phyloP scores from a whole-genome alignment of 1,284 basidiomycete genomes.

The Cutaneotrichosporon cavernicola region DNA sequence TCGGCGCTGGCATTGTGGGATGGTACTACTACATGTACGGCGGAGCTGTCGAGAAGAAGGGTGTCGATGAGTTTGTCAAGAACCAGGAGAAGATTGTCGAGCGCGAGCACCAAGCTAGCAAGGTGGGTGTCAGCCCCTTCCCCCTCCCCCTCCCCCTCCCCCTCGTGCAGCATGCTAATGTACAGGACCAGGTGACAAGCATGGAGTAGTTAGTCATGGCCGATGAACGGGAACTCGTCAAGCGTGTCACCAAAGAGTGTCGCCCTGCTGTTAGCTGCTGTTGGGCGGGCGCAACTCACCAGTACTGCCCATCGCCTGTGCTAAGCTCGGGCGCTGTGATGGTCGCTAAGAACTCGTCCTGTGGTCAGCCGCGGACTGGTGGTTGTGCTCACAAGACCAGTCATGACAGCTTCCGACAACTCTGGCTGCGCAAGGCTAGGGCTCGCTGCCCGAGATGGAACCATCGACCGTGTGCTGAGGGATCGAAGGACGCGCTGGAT shows the following conservation, averaged over 20 bases:
- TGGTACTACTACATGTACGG: constrained; percentile 6
- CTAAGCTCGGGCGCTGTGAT: background rate
- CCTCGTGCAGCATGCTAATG: background rate
- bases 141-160: too few species aligned
- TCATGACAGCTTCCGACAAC: background rate
- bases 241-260: background rate
- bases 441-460: background rate
- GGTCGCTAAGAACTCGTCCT: constrained; percentile 5
- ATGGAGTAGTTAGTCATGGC: background rate
- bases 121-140: background rate
- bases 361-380: background rate
- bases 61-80: background rate
- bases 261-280: background rate
- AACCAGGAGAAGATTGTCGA: background rate
- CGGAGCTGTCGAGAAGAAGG: background rate
- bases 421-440: background rate
- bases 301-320: background rate
- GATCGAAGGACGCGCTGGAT: constrained; percentile 3
- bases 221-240: background rate
- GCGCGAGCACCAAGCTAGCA: constrained; percentile 8
- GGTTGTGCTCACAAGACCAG: background rate
- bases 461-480: background rate
- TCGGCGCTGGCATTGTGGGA: background rate
- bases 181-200: constrained; percentile 1
- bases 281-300: background rate